A percentile compares a stretch with the other conserved stretches of the same genome.
phyloP scores from a whole-genome alignment of 805 yeast species.

The Cyberlindnera euphorbiiphila region DNA sequence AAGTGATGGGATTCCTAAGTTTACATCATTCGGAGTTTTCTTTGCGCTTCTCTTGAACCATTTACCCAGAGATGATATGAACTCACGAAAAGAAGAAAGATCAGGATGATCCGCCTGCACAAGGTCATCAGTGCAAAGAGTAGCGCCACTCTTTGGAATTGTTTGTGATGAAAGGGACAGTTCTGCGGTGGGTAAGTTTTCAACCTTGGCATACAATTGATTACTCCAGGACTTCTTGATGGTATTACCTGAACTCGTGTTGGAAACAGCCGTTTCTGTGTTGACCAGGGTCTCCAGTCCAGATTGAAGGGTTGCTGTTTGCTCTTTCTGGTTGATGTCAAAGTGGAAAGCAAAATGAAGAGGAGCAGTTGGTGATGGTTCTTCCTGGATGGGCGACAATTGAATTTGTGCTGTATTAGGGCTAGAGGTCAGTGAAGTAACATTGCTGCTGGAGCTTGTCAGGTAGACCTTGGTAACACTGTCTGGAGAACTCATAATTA shows the following conservation, averaged over 20 bases:
- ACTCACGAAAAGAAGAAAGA: not conserved
- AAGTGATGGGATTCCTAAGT: not conserved
- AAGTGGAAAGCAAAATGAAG: not conserved
- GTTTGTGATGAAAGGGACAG: not conserved
- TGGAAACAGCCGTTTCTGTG: not conserved
- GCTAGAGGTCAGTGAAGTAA: not conserved
- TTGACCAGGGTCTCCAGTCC: too few species aligned
- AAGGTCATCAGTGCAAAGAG: constrained; percentile 5
- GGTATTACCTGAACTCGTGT: not conserved
- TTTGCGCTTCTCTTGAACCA: constrained; percentile 5
- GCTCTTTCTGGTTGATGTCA: too few species aligned
- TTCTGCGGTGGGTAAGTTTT: constrained; percentile 14
- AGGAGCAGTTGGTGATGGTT: not conserved
- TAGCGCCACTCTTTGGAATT: not conserved
- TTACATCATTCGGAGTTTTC: not conserved
- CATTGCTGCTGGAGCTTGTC: not conserved
- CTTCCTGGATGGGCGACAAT: too few species aligned
- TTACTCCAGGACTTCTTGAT: constrained; percentile 2
- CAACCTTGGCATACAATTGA: constrained; percentile 8
- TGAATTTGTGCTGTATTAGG: too few species aligned
- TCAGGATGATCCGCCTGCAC: not conserved
- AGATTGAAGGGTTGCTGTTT: too few species aligned
- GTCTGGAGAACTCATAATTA: not conserved
- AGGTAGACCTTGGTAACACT: not conserved
- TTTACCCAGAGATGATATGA: constrained; percentile 1